These are phyloP conservation scores for Mortierella claussenii DNA, from an alignment of 192 early-diverging fungal species.

Conservation along the genomic window DNA sequence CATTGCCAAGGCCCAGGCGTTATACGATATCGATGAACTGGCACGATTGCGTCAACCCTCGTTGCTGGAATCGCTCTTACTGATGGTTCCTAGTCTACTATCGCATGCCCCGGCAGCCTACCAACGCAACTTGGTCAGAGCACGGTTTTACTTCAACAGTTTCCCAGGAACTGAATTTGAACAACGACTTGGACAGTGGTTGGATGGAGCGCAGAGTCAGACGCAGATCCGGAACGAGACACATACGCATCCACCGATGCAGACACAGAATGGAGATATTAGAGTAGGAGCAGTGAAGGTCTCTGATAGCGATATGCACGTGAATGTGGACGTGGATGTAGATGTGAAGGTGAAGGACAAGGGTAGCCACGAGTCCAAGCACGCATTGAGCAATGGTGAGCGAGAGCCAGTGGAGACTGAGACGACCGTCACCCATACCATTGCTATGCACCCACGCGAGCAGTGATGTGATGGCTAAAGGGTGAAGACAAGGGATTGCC, in stretches of 20 bases:
- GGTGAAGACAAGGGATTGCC: too few relatives aligned
- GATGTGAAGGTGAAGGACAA: background rate
- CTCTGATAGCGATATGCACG: conserved; percentile 9
- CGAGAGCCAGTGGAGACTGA: background rate
- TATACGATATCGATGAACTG: conserved; percentile 26
- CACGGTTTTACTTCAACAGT: conserved; percentile 36
- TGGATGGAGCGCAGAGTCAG: conserved; percentile 1
- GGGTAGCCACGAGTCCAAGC: too few relatives aligned
- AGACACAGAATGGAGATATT: too few relatives aligned
- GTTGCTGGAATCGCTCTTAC: conserved; percentile 5
- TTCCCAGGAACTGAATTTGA: conserved; percentile 39
- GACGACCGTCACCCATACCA: too few relatives aligned
- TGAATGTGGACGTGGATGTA: background rate
- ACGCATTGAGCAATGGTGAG: too few relatives aligned
- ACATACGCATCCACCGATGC: too few relatives aligned
- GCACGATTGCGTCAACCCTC: conserved; percentile 15
- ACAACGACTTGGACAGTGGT: conserved; percentile 14
- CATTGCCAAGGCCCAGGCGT: conserved; percentile 13
- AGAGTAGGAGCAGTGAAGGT: too few relatives aligned
- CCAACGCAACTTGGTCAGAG: conserved; percentile 38
- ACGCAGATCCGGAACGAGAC: too few relatives aligned
- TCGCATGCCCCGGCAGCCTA: conserved; percentile 42
- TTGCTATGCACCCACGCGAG: too few relatives aligned
- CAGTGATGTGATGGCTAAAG: too few relatives aligned
- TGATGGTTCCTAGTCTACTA: conserved; percentile 29